phyloP scores from a whole-genome alignment of 73 alveolate genomes.

The Paramecium sonneborni region DNA sequence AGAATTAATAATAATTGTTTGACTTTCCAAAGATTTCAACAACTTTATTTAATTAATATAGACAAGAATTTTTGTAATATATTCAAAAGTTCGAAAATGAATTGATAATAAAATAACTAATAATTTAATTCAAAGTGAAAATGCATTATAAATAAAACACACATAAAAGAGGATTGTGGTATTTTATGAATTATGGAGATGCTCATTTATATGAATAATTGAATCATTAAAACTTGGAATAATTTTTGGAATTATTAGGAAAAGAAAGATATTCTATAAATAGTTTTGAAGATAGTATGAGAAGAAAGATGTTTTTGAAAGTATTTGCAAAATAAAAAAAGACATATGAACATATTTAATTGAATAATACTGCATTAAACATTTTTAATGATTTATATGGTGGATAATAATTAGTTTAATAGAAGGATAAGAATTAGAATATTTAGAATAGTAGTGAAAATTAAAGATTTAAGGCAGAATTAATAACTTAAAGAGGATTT shows the following conservation, averaged over 20 bases:
- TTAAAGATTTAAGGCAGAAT: constrained; percentile 1
- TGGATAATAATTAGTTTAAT: neutral
- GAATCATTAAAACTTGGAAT: neutral
- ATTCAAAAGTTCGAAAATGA: neutral
- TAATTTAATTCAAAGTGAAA: neutral
- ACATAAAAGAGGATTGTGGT: constrained; percentile 49
- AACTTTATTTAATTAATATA: neutral
- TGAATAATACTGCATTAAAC: neutral
- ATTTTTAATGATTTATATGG: neutral
- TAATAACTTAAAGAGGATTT: constrained; percentile 35
- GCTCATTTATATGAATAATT: constrained; percentile 21
- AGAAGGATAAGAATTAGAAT: neutral
- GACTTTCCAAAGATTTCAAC: neutral
- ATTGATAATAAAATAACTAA: neutral
- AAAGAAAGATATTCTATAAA: constrained; percentile 37
- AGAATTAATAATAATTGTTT: neutral
- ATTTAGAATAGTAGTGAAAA: neutral
- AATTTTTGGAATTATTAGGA: neutral
- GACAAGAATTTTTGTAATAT: neutral
- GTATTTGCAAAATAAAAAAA: constrained; percentile 35
- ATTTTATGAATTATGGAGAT: constrained; percentile 49
- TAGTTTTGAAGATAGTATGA: constrained; percentile 34
- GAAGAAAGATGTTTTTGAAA: constrained; percentile 37
- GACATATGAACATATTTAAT: neutral
- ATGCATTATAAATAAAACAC: constrained; percentile 2